Percentiles rank a stretch among this genome's conserved stretches.
Conservation (phyloP, 495 filamentous ascomycete species). For the Staphylotrichum longicolle region DNA sequence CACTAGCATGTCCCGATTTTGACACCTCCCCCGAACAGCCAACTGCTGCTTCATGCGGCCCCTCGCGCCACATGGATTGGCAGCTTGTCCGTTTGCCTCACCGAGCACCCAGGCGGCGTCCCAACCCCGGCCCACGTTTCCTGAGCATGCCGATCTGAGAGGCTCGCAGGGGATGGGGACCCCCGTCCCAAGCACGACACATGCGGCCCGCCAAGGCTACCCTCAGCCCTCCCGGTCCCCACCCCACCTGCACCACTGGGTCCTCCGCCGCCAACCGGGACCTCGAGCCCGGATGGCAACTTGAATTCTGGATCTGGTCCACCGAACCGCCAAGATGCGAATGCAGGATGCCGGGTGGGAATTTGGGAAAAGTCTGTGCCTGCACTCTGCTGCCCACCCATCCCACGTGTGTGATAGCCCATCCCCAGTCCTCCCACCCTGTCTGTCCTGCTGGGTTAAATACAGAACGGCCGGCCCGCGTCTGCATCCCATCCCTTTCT, state of each 20-base stretch:
- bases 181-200: background rate
- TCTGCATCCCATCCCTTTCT: slow-evolving; percentile 3
- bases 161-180: background rate
- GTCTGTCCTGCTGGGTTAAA: slow-evolving; percentile 3
- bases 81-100: slow-evolving; percentile 10
- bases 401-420: slow-evolving; percentile 6
- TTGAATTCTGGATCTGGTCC: background rate
- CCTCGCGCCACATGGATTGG: slow-evolving; percentile 2
- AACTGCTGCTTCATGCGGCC: background rate
- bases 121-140: slow-evolving; percentile 7
- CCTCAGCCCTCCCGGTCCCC: background rate
- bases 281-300: background rate
- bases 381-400: background rate
- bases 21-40: background rate
- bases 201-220: slow-evolving; percentile 7
- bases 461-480: slow-evolving; percentile 9
- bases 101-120: slow-evolving; percentile 2
- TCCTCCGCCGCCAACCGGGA: background rate
- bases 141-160: background rate
- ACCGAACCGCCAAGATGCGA: slow-evolving; percentile 7
- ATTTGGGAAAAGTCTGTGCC: background rate
- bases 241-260: background rate
- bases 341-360: background rate
- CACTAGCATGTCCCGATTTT: slow-evolving; percentile 1
- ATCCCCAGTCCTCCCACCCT: background rate